Conservation (phyloP, 2,329 filamentous ascomycete species). For the Pezicula carpinea region DNA sequence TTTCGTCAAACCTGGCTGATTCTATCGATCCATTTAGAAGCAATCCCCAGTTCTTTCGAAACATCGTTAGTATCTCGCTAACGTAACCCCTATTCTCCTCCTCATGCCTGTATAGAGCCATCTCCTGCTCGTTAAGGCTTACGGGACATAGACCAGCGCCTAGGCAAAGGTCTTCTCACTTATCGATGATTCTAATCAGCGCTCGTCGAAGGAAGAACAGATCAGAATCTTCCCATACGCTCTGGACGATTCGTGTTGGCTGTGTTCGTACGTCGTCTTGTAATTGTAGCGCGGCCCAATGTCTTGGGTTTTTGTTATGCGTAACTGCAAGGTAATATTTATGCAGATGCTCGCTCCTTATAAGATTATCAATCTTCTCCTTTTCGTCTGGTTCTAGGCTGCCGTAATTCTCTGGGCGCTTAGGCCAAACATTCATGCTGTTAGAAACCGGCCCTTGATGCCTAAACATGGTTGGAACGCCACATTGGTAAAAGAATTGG, state of each 20-base stretch:
- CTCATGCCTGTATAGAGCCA: constrained; percentile 6
- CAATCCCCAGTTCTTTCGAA: constrained; percentile 11
- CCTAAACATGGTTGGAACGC: constrained; percentile 9
- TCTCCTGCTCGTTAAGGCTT: constrained; percentile 12
- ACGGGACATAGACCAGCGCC: constrained; percentile 5
- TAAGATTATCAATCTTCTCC: constrained; percentile 4
- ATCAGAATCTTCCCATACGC: constrained; percentile 5
- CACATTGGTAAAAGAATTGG: constrained; percentile 11
- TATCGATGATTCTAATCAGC: constrained; percentile 4
- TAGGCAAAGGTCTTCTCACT: constrained; percentile 6
- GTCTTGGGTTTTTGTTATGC: constrained; percentile 5
- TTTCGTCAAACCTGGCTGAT: constrained; percentile 7
- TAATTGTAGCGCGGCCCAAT: constrained; percentile 6
- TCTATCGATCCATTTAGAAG: constrained; percentile 8
- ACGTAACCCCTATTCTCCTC: constrained; percentile 9
- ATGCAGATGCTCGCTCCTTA: constrained; percentile 3
- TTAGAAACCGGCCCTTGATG: constrained; percentile 5
- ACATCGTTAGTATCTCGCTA: constrained; percentile 8
- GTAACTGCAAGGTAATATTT: constrained; percentile 3
- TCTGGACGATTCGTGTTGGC: constrained; percentile 1
- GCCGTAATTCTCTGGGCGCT: constrained; percentile 6
- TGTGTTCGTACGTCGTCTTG: constrained; percentile 5
- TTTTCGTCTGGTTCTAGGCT: constrained; percentile 6
- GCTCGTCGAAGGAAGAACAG: constrained; percentile 10
- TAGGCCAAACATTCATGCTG: constrained; percentile 4